Evolutionary conservation across 495 filamentous ascomycete species (phyloP).

Genomic region (Trichoderma parareesei): DNA sequence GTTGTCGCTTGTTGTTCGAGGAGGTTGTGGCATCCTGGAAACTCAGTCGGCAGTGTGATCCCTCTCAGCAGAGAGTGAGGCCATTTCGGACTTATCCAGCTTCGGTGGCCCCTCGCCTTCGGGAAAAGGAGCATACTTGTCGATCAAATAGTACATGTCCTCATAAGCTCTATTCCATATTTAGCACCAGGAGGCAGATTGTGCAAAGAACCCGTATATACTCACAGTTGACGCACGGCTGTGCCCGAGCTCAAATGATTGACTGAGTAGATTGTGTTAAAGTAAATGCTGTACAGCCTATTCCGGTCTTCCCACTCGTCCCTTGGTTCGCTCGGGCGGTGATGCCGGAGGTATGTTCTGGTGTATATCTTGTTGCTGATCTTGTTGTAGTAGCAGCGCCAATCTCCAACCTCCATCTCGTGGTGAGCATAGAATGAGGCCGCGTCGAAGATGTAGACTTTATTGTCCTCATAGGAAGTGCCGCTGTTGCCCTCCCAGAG

Average conservation of each 20-base stretch:
- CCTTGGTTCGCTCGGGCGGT: conserved; percentile 17
- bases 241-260: no score
- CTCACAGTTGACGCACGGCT: not conserved
- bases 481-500: conserved; percentile 31
- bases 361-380: conserved; percentile 12
- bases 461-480: conserved; percentile 17
- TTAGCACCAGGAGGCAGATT: not conserved
- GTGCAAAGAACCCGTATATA: not conserved
- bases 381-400: conserved; percentile 14
- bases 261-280: no score
- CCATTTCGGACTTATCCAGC: no score
- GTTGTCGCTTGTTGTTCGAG: no score
- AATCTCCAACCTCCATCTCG: conserved; percentile 35
- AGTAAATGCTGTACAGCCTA: conserved; percentile 22
- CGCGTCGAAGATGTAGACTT: conserved; percentile 33
- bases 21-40: no score
- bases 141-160: not conserved
- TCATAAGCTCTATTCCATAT: not conserved
- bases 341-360: conserved; percentile 19
- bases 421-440: conserved; percentile 35
- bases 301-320: conserved; percentile 28
- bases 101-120: no score
- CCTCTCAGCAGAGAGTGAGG: no score
- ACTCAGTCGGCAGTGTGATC: no score
- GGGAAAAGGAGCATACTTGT: not conserved